phyloP scores from a whole-genome alignment of 371 early-diverging fungal species.

The Mortierella sp. region DNA sequence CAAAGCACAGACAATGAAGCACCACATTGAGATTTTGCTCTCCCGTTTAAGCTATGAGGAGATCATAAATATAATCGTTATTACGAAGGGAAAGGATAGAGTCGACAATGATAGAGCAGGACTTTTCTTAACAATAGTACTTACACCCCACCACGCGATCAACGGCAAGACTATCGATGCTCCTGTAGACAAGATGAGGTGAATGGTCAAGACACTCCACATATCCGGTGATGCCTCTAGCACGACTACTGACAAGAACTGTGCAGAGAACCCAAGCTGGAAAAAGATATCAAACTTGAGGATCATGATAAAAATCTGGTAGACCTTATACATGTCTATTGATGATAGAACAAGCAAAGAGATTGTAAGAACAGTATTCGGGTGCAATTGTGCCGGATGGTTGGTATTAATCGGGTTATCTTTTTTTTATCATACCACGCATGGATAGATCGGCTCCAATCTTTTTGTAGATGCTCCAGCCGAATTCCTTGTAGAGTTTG shows the following conservation, averaged over 20 bases:
- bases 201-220: slow-evolving; percentile 39
- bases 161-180: slow-evolving; percentile 78
- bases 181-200: slow-evolving; percentile 84
- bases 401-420: no score
- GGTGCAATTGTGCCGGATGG: background rate
- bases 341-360: no score
- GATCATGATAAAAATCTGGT: slow-evolving; percentile 92
- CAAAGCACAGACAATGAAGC: slow-evolving; percentile 50
- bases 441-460: slow-evolving; percentile 94
- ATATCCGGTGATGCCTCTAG: slow-evolving; percentile 60
- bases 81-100: background rate
- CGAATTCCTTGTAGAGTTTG: slow-evolving; percentile 88
- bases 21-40: slow-evolving; percentile 43
- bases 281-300: slow-evolving; percentile 93
- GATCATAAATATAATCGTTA: no score
- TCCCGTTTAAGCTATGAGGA: slow-evolving; percentile 53
- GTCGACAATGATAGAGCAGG: slow-evolving; percentile 44
- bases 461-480: slow-evolving; percentile 96
- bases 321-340: slow-evolving; percentile 83
- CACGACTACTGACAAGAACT: slow-evolving; percentile 85
- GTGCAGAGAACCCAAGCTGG: slow-evolving; percentile 87
- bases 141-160: slow-evolving; percentile 86
- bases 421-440: slow-evolving; percentile 68
- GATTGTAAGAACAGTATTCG: background rate
- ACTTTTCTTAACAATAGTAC: slow-evolving; percentile 11